Base-by-base conservation (phyloP, 75 land plant genomes). In the Pinus tabuliformis region DNA sequence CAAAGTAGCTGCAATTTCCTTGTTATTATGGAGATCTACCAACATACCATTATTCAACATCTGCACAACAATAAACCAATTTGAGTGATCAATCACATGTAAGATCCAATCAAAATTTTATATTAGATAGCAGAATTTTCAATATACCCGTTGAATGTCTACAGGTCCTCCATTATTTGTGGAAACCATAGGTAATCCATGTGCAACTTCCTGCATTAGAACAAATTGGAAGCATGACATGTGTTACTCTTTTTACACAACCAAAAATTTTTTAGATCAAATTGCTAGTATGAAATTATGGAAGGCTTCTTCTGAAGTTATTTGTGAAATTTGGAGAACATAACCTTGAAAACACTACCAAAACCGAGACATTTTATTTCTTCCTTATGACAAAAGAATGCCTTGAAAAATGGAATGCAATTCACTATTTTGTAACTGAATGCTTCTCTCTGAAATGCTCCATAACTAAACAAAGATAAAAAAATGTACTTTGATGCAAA, bases 161-260 rank as follows among this genome's bases (percentile, higher is more conserved):
- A 96, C 95, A 62, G 99, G 99, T 74, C 99, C 97, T 77, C 99
- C 99, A 84, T 96, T 96, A 80, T 88, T 91, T 30, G 99, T 96
- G 12, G 99, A 95, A 75, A 96, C 99, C 81, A 91, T 94, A 21
- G 97, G 99, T 73, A 96, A 79, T 82, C 99, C 99, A 88, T 91
- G 79, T 39, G 95, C 97, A 61, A 97, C 89, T 74, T 97, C 99
- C 99, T 96, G 91, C 52, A 74, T 63, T 78, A 37, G 14, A 74
- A 61, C 26, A 74, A 56, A 78, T 3, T 49, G 52, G 52, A 9
- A 49, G 52, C 2, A 49, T 49, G 11, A 49, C 1, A 8, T 49
- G 52, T 9, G 8, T 49, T 49, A 49, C 9, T 49, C 52, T 49
- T 49, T 39, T 36, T 15, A 36, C 72, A 70, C 49, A 70, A 39